Percentiles rank a stretch among this genome's conserved stretches.
phyloP scores from a whole-genome alignment of 129 eudicot genomes.

The Flaveria sonorensis region DNA sequence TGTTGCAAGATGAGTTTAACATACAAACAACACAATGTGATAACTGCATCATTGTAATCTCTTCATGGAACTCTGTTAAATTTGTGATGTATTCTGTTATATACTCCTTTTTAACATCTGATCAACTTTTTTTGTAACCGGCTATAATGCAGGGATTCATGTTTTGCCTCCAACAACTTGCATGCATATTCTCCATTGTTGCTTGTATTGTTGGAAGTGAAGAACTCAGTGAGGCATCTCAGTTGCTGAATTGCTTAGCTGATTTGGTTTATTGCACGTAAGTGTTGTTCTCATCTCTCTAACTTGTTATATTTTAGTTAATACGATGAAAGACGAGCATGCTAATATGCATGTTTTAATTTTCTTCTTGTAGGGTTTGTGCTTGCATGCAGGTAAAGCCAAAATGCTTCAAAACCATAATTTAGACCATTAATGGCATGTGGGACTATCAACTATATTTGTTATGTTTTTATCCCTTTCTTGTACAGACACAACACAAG shows the following conservation, averaged over 20 bases:
- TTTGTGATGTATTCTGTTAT: background rate
- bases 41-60: conserved; percentile 91
- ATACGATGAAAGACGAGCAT: conserved; percentile 7
- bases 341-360: conserved; percentile 29
- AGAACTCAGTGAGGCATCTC: conserved; percentile 89
- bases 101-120: background rate
- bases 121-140: conserved; percentile 5
- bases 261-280: conserved; percentile 98
- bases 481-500: conserved; percentile 95
- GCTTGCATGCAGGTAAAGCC: conserved; percentile 94
- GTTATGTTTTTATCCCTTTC: background rate
- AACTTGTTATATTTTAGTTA: background rate
- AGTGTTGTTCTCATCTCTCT: conserved; percentile 23
- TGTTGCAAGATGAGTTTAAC: conserved; percentile 98
- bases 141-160: conserved; percentile 74
- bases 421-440: background rate
- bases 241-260: conserved; percentile 69
- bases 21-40: conserved; percentile 96
- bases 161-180: conserved; percentile 95
- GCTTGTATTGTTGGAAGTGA: conserved; percentile 89
- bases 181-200: conserved; percentile 90
- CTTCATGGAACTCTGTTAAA: conserved; percentile 31
- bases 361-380: conserved; percentile 75
- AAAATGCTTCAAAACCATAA: conserved; percentile 12
- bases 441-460: background rate